Evolutionary conservation across 495 filamentous ascomycete genomes (phyloP), one percentile per base, ranked within the genome.

Genomic region (Xylaria sp.): DNA sequence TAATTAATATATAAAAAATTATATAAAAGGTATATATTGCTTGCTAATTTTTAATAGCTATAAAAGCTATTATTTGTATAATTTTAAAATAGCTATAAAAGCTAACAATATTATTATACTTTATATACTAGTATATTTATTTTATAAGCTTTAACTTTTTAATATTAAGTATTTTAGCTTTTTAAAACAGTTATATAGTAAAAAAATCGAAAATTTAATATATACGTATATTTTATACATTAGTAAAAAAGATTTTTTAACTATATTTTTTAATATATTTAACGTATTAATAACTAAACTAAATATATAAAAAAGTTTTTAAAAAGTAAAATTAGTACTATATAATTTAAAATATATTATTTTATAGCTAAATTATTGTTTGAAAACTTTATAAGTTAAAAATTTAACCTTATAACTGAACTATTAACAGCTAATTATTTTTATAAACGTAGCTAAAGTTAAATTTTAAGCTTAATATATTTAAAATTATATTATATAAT

Each of bases 261-360:
- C 7, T 7, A 11, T 3, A 11, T 21, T 52, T 52, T 52, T 24
- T 21, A 3, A 52, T 24, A 24, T 2, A 52, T 52, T 7, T 52
- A 52, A 52, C 11, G n/a, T 24, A 7, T 52, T 52, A 52, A 52
- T 52, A 24, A 52, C n/a, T 24, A 24, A 52, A 52, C 24, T 24
- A 52, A 52, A 52, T 24, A 52, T 52, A 21, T 52, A 52, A 24
- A 52, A 26, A 5, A 24, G 11, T 26, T 52, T 44, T 44, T 44
- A 44, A 44, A 52, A 52, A 52, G 24, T 21, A 24, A 24, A 52
- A 26, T 6, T 52, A 52, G n/a, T 52, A 24, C 24, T 52, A 52
- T 52, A 52, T 52, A 52, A 24, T 24, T 52, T 52, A 52, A 52
- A 21, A 52, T n/a, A n/a, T n/a, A n/a, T n/a, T n/a, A n/a, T n/a